Percentiles rank a stretch among this genome's conserved stretches.
Conservation (phyloP, 805 yeast species). For the Candida palmyrensis region DNA sequence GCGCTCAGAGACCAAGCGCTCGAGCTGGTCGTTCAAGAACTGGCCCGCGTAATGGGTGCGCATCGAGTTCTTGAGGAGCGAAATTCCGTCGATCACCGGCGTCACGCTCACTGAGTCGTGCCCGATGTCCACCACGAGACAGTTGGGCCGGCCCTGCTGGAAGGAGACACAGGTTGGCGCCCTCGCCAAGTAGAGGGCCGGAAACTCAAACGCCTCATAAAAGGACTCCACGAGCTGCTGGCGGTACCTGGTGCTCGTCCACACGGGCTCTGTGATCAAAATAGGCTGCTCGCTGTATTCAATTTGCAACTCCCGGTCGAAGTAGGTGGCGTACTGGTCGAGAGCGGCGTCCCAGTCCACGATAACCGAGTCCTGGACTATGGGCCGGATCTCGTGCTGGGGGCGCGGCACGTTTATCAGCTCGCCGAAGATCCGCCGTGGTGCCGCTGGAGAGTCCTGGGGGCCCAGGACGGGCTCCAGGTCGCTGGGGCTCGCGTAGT, state of each 20-base stretch:
- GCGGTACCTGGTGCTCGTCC: conserved; percentile 70
- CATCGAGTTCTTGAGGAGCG: conserved; percentile 62
- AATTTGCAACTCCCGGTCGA: conserved; percentile 46
- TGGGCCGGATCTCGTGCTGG: conserved; percentile 47
- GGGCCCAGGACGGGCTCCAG: conserved; percentile 8
- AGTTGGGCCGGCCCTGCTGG: conserved; percentile 83
- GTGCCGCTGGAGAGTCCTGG: conserved; percentile 4
- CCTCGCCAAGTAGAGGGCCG: conserved; percentile 77
- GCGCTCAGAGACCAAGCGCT: conserved; percentile 27
- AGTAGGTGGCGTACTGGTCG: conserved; percentile 64
- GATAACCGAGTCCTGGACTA: conserved; percentile 57
- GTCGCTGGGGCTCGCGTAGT: conserved; percentile 41
- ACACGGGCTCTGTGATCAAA: conserved; percentile 79
- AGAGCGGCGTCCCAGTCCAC: conserved; percentile 83
- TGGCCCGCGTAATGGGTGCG: conserved; percentile 73
- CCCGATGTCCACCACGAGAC: conserved; percentile 82
- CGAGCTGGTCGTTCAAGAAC: conserved; percentile 53
- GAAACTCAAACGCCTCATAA: conserved; percentile 63
- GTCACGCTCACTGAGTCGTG: conserved; percentile 73
- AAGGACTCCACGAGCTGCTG: conserved; percentile 65
- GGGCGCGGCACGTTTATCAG: conserved; percentile 48
- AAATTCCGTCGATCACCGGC: conserved; percentile 80
- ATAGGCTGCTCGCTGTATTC: conserved; percentile 67
- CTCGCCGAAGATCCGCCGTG: conserved; percentile 32
- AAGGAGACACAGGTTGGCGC: conserved; percentile 86